Evolutionary conservation across 2,329 filamentous ascomycete genomes (phyloP).

Genomic region (Paracoccidioides lutzii): DNA sequence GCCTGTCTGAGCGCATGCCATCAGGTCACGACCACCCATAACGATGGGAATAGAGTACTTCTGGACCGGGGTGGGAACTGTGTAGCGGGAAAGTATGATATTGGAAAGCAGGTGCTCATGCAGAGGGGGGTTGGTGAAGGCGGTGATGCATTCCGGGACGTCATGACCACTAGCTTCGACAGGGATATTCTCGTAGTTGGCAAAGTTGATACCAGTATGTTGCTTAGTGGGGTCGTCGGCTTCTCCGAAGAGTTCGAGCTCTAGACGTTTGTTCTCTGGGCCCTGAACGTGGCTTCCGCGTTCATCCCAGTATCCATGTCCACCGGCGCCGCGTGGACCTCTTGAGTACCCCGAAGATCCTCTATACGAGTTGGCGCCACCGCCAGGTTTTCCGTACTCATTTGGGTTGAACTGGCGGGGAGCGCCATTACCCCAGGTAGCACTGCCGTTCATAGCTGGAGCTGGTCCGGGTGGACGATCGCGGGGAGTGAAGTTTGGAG

Average conservation of each 20-base stretch:
- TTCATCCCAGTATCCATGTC: slow-evolving; percentile 91
- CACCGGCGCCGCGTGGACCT: slow-evolving; percentile 54
- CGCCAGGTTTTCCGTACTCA: slow-evolving; percentile 47
- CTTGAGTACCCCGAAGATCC: slow-evolving; percentile 28
- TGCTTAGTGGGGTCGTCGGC: slow-evolving; percentile 89
- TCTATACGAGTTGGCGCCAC: slow-evolving; percentile 28
- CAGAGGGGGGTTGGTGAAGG: slow-evolving; percentile 87
- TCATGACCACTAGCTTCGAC: slow-evolving; percentile 92
- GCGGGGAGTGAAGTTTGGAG: slow-evolving; percentile 43
- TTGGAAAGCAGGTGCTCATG: slow-evolving; percentile 88
- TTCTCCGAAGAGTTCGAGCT: slow-evolving; percentile 90
- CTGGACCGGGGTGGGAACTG: slow-evolving; percentile 90
- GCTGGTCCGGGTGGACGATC: slow-evolving; percentile 15
- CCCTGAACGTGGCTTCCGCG: slow-evolving; percentile 83
- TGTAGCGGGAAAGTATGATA: slow-evolving; percentile 89
- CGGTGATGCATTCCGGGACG: slow-evolving; percentile 79
- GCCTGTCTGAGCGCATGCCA: slow-evolving; percentile 99
- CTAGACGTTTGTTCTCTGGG: slow-evolving; percentile 71
- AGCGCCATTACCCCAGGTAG: slow-evolving; percentile 26
- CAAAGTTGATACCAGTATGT: slow-evolving; percentile 98
- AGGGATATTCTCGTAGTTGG: slow-evolving; percentile 99
- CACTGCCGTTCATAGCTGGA: slow-evolving; percentile 24
- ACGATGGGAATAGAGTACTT: slow-evolving; percentile 99
- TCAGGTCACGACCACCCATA: slow-evolving; percentile 92
- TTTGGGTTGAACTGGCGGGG: slow-evolving; percentile 44